Evolutionary conservation across 140 eudicot species (phyloP), one percentile per base, ranked within the genome.

Genomic region (Oenanthe javanica): DNA sequence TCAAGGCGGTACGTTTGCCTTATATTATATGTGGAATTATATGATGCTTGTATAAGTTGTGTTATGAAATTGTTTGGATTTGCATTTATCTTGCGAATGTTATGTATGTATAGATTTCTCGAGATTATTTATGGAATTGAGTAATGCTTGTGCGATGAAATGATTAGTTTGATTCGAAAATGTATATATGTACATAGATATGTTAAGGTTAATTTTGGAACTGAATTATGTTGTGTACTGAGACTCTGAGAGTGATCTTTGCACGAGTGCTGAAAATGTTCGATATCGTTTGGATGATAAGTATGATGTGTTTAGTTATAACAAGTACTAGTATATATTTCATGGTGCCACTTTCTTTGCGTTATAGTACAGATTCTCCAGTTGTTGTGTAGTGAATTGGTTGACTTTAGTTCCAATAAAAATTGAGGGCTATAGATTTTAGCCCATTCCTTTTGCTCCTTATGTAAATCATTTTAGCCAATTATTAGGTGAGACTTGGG

Each of bases 1-100:
- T 91, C 16, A 82, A 76, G 81, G 38, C 88, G 87, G 96, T 89
- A 77, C 47, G 79, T n/a, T n/a, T 61, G 70, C 38, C 12, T 55
- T 16, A 55, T 55, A 3, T 55, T 55, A 5, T 2, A 13, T 11
- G 52, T 54, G 61, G 61, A 15, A 54, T 54, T 54, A 6, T 9
- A 55, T 55, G 23, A 55, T 50, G 55, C n/a, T 50, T 50, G 15
- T 50, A 50, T 7, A 50, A 7, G 55, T n/a, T 10, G 13, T 63
- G 15, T 63, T 63, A 1, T 21, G 72, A 66, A 66, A 25, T 66
- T 25, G 72, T 64, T 6, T 2, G 5, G 10, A 1, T 18, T 55
- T 55, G 25, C 25, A 7, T 18, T 18, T 18, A n/a, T 55, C 3
- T 14, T 1, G 19, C 15, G 13, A 51, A 51, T 51, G 16, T 48